phyloP scores from a whole-genome alignment of 768 basidiomycete species.

The Lepiota brunneoincarnata region DNA sequence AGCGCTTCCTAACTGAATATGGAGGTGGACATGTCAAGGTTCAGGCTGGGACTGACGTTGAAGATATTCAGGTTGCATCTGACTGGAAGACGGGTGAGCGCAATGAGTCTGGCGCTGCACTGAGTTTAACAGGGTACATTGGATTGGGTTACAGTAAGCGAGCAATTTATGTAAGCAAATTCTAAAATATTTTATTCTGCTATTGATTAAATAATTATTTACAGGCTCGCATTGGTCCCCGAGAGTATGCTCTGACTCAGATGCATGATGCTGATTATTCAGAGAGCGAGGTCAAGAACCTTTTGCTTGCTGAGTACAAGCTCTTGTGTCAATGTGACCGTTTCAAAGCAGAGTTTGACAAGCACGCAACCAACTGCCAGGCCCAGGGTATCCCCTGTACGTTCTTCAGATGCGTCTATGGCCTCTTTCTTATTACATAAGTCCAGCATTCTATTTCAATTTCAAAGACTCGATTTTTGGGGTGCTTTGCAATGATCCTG shows the following conservation, averaged over 20 bases:
- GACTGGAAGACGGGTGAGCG: too few species aligned
- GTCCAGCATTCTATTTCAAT: slow-evolving; percentile 27
- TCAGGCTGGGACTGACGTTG: too few species aligned
- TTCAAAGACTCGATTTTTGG: slow-evolving; percentile 21
- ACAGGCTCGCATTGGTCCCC: not conserved
- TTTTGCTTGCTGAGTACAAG: slow-evolving; percentile 16
- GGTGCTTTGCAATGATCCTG: too few species aligned
- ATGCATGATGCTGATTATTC: not conserved
- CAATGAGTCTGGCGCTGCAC: too few species aligned
- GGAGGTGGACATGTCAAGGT: too few species aligned
- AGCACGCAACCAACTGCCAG: not conserved
- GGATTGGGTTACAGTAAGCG: too few species aligned
- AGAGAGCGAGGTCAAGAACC: slow-evolving; percentile 4
- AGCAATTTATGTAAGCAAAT: not conserved
- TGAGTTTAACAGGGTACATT: too few species aligned
- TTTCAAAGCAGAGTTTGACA: slow-evolving; percentile 20
- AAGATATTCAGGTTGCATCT: too few species aligned
- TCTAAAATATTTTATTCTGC: too few species aligned
- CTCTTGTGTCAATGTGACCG: slow-evolving; percentile 18
- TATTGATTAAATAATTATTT: too few species aligned
- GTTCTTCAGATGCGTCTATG: slow-evolving; percentile 9
- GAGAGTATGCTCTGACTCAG: slow-evolving; percentile 1
- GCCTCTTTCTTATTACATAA: too few species aligned
- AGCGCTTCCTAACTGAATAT: too few species aligned
- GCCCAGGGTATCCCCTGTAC: slow-evolving; percentile 7